These are phyloP conservation scores for Rhizopogon vesiculosus DNA, from an alignment of 768 basidiomycete genomes.

Conservation along the genomic window DNA sequence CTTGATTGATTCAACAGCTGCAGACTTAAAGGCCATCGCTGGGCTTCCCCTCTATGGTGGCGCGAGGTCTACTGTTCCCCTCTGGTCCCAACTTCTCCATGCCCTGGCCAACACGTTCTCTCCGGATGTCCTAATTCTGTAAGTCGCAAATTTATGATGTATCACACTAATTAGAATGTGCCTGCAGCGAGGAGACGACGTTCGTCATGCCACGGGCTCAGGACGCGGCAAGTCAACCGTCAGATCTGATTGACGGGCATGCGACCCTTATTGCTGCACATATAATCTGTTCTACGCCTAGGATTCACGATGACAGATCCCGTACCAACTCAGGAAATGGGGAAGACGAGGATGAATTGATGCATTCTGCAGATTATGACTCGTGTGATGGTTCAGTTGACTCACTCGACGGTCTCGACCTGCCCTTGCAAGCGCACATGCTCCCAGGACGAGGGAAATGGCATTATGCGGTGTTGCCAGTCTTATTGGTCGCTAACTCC, in stretches of 20 bases:
- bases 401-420: neutral
- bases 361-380: neutral
- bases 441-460: neutral
- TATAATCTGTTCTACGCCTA: neutral
- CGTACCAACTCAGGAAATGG: too few species aligned
- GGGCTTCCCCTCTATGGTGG: neutral
- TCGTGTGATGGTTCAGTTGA: neutral
- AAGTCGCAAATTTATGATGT: neutral
- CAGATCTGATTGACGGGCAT: neutral
- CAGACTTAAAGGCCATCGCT: neutral
- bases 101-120: neutral
- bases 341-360: too few species aligned
- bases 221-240: neutral
- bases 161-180: neutral
- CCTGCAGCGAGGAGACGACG: neutral
- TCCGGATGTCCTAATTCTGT: neutral
- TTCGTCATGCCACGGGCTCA: neutral
- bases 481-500: neutral
- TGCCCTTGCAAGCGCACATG: constrained; percentile 1
- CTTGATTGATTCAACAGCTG: neutral
- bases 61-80: neutral
- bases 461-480: neutral
- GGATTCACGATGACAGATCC: too few species aligned
- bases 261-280: neutral
- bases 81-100: neutral